Evolutionary conservation across 176 grass and related monocot species (phyloP), one percentile per base, ranked within the genome.

Genomic region (Avena eriantha): DNA sequence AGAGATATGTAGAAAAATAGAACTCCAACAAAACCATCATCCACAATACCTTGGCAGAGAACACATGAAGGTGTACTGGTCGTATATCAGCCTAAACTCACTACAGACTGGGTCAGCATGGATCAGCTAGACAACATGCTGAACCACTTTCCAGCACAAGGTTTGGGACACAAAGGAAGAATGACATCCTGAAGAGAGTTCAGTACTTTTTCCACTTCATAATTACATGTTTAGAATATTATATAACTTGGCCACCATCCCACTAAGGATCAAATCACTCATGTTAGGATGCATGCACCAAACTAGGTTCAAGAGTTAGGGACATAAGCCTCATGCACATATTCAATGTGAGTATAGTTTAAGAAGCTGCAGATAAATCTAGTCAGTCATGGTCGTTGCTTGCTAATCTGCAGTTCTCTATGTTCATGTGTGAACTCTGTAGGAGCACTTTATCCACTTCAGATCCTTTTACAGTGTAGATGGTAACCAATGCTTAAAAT

Each of bases 161-260:
- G 39, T 41, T 93, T 70, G 87, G 80, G 16, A 96, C 53, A 56
- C 39, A 56, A 56, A 56, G 2, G 85, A 96, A 93, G 46, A 91
- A 94, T 17, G 76, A 85, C 8, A 88, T 94, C 73, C 88, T 93
- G 17, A 92, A 83, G 73, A 90, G 72, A 68, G 90, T 90, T 12
- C 35, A 57, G 68, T 98, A 90, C 58, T 94, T 98, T 68, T 91
- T 96, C 90, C 91, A 94, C 63, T 86, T 98, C 39, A 88, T 90
- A 54, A 95, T 92, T 23, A 19, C 6, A 69, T 50, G 43, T 75
- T 75, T 26, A 87, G 85, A 43, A 80, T 48, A 73, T 93, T 94
- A 76, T 94, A 76, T 94, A 98, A 84, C 97, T 94, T 23, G 85
- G 80, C 23, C 63, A 98, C 86, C 85, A 90, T 36, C 45, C 71